Conservation (phyloP, 2,329 filamentous ascomycete species). For the Thielaviopsis punctulata region DNA sequence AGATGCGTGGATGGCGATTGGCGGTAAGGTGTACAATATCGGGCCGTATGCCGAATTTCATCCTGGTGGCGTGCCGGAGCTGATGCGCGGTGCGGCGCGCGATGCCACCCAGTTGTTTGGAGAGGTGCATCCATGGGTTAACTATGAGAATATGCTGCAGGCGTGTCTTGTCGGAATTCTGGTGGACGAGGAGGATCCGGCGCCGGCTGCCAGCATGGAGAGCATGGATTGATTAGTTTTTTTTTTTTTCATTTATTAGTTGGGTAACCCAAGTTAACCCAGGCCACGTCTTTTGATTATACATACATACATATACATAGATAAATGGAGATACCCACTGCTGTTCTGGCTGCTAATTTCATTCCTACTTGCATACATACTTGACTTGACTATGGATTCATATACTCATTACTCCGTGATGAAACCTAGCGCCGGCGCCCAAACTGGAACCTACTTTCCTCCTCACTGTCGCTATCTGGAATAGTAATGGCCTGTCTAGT, state of each 20-base stretch:
- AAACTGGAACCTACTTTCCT: slow-evolving; percentile 39
- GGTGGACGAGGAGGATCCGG: slow-evolving; percentile 38
- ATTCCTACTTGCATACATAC: not conserved
- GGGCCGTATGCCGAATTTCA: slow-evolving; percentile 81
- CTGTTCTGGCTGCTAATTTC: too few species aligned
- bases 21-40: slow-evolving; percentile 88
- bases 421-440: slow-evolving; percentile 27
- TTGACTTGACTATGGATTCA: slow-evolving; percentile 1
- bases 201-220: slow-evolving; percentile 31
- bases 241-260: slow-evolving; percentile 4
- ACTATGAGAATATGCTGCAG: slow-evolving; percentile 52
- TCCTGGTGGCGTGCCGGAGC: slow-evolving; percentile 65
- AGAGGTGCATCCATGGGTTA: slow-evolving; percentile 55
- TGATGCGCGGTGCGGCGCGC: slow-evolving; percentile 43
- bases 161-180: slow-evolving; percentile 46
- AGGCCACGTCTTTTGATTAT: too few species aligned
- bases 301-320: not conserved
- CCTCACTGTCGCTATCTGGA: slow-evolving; percentile 33
- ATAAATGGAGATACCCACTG: not conserved
- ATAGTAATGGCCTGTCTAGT: slow-evolving; percentile 20
- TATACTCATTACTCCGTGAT: not conserved
- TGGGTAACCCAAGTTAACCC: too few species aligned
- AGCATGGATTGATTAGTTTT: slow-evolving; percentile 35
- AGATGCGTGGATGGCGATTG: slow-evolving; percentile 80
- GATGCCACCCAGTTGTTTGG: slow-evolving; percentile 48